Base-by-base conservation (phyloP, 768 basidiomycete species). In the Amanita inopinata region DNA sequence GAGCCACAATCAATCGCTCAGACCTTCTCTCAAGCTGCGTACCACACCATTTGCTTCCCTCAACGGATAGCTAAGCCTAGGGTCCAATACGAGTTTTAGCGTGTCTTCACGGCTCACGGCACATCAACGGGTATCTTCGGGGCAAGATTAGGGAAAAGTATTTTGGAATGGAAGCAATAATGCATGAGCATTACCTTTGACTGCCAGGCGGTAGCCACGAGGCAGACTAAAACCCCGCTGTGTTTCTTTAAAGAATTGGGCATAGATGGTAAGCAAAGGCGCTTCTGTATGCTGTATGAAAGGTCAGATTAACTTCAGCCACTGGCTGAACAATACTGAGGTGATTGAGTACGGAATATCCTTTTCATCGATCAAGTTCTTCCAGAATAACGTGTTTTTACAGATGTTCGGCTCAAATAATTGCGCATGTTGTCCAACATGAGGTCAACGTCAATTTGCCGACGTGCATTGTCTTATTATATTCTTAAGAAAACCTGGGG, bases 171-270 rank as follows among this genome's bases (percentile, higher is more conserved):
- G 24, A 27, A 34, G 43, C 33, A 28, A 32, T 37, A 28, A n/a
- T n/a, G n/a, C 19, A 23, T 37, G 35, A 8, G 18, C 34, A 25
- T 15, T 19, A 31, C 43, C 43, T 19, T 37, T 44, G 43, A 44
- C 37, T 41, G 43, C 43, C 43, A 4, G 33, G n/a, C 23, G 33
- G 8, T 33, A 19, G n/a, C 23, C 43, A 44, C 25, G 43, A 44
- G 43, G 43, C 34, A 17, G 33, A 19, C 41, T 35, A 35, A 35
- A 12, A 22, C 23, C 3, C 41, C 22, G 19, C 15, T 17, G 27
- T 25, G 33, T 11, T 31, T 32, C 25, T 30, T 32, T 18, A 32
- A 42, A 33, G 41, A 11, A 42, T n/a, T n/a, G n/a, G 34, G 40
- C 22, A 31, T 9, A 22, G 11, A 23, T 20, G 9, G 8, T 18